Base-by-base conservation (phyloP, 495 filamentous ascomycete genomes). In the Cetradonia linearis region DNA sequence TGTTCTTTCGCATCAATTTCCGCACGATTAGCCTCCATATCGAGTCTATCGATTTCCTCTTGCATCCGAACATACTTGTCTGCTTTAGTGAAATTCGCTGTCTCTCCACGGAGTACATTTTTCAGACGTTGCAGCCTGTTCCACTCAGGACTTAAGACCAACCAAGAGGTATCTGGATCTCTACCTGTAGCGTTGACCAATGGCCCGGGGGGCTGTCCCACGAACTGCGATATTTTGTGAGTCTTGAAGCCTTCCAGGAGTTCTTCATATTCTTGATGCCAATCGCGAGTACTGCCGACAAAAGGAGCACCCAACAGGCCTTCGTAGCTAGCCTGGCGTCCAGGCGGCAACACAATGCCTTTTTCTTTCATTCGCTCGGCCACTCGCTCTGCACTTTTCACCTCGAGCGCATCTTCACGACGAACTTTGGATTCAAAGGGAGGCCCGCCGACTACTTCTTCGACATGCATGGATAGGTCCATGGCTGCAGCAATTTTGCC, bases 381-480 rank as follows among this genome's bases (percentile, higher is more conserved):
- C 36, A 78, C 73, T 23, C 70, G 70, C 13, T 69, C 65, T 7
- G 72, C 67, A 44, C 67, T 73, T 10, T 70, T 61, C 0, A 71
- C 25, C 0, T 74, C 59, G 18, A 71, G 44, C 23, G 70, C 62
- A 61, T 65, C 69, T 20, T 70, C 66, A 28, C 73, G 77, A 25
- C 60, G 56, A n/a, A 44, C 59, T 34, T 62, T 37, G 57, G 65
- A 68, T 0, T 56, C 8, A 13, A 63, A 50, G 16, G 49, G 44
- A 14, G 67, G 62, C 4, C 61, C 55, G 20, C 68, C 69, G 2
- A 76, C 80, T 46, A 85, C 66, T 58, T 81, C 73, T 14, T 77
- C 70, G 5, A 78, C 65, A 34, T 77, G 72, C 50, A 76, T 77
- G 7, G 74, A 68, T 2, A 86, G 64, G 46, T 91, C 86, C 9